phyloP scores from a whole-genome alignment of 225 moss, liverwort and hornwort genomes.

The Polytrichum commune region DNA sequence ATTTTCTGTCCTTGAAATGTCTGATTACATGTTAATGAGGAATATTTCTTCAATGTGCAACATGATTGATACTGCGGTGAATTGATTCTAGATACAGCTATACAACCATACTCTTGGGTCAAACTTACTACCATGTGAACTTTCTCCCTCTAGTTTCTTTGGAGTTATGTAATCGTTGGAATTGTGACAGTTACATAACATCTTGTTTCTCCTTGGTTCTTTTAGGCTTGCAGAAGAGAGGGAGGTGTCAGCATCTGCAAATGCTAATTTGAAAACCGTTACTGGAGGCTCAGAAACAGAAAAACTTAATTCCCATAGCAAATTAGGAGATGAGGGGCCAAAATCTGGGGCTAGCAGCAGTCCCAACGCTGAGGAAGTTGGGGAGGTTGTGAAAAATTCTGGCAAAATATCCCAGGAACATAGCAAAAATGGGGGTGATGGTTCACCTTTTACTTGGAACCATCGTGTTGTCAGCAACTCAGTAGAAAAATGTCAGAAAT shows the following conservation, averaged over 20 bases:
- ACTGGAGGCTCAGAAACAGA: constrained; percentile 27
- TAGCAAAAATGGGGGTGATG: constrained; percentile 56
- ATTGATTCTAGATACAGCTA: too few species aligned
- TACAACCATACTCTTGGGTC: too few species aligned
- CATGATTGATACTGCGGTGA: too few species aligned
- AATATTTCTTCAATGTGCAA: too few species aligned
- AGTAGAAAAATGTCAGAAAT: constrained; percentile 17
- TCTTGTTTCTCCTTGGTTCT: constrained; percentile 5
- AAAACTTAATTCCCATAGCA: constrained; percentile 9
- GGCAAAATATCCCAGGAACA: constrained; percentile 50
- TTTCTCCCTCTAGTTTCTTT: too few species aligned
- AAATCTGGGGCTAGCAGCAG: constrained; percentile 26
- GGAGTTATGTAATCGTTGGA: too few species aligned
- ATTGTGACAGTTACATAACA: too few species aligned
- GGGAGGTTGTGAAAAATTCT: constrained; percentile 42
- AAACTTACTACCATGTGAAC: too few species aligned
- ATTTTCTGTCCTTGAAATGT: background rate
- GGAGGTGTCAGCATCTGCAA: constrained; percentile 28
- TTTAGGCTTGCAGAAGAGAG: constrained; percentile 68
- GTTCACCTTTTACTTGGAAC: constrained; percentile 22
- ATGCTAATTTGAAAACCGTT: constrained; percentile 6
- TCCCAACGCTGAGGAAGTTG: constrained; percentile 50
- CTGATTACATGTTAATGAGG: too few species aligned
- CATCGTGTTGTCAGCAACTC: constrained; percentile 7
- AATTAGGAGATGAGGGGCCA: constrained; percentile 30